Percentiles rank a stretch among this genome's conserved stretches.
Evolutionary conservation across 177 flowering plant genomes (phyloP).

Genomic region (Vitis hybrid): DNA sequence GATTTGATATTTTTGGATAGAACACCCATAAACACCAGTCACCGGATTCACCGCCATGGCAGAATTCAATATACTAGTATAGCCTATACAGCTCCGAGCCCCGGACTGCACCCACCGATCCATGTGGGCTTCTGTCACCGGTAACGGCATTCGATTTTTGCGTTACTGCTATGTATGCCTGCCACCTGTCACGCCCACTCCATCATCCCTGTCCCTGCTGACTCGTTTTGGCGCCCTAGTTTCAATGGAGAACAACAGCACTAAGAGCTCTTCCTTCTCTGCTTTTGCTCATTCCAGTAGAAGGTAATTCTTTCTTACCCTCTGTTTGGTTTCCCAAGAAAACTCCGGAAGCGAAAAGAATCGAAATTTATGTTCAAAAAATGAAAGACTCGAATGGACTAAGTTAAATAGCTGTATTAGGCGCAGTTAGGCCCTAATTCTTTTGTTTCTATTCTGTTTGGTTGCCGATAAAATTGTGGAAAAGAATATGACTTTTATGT

Average conservation of each 20-base stretch:
- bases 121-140: slow-evolving; percentile 16
- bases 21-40: too few species aligned
- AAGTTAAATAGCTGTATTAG: too few species aligned
- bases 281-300: slow-evolving; percentile 28
- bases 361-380: neutral
- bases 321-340: neutral
- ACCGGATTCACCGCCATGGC: too few species aligned
- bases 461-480: neutral
- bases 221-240: slow-evolving; percentile 10
- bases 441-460: neutral
- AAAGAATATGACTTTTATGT: too few species aligned
- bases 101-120: neutral
- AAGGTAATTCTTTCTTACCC: slow-evolving; percentile 21
- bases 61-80: too few species aligned
- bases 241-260: slow-evolving; percentile 21
- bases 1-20: too few species aligned
- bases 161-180: slow-evolving; percentile 12
- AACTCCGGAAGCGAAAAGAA: neutral
- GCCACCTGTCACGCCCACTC: neutral
- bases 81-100: too few species aligned
- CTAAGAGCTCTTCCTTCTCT: slow-evolving; percentile 26
- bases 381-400: too few species aligned
- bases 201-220: neutral
- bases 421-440: neutral
- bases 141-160: slow-evolving; percentile 14